Evolutionary conservation across 2,329 filamentous ascomycete species (phyloP), one percentile per base, ranked within the genome.

Genomic region (Alternaria arborescens): DNA sequence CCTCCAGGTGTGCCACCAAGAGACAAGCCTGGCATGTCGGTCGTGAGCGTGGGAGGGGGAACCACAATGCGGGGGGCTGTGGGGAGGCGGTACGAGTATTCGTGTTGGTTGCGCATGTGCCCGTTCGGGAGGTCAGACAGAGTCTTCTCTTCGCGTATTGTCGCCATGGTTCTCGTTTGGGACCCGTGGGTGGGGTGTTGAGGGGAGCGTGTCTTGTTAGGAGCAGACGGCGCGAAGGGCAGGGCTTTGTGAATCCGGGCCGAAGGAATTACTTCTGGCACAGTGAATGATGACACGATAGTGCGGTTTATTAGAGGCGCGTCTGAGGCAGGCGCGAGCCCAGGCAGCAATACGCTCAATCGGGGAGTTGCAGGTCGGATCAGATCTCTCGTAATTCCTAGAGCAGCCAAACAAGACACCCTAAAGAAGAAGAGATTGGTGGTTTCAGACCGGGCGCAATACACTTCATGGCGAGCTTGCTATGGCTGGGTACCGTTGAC

Each of bases 51-150:
- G 0, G 82, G 82, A 34, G 82, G 82, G 14, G 82, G 82, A 20
- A 84, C 79, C 46, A 82, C 76, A 65, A 84, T 83, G 18, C 81
- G 79, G 20, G 82, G 82, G 22, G 82, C 81, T 5, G 81, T 81
- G 8, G 82, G 82, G 1, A 84, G 74, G 12, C 82, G 79, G 66
- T 80, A 82, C 14, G 76, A 77, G 71, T 83, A 84, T 48, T 79
- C 79, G 42, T 77, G 68, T 14, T 76, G 72, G 22, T 51, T 69
- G 43, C 72, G 71, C 59, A 62, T 68, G 44, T 76, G 71, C 8
- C 70, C 64, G 24, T 59, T 58, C 8, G 66, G 50, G 16, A 58
- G 64, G 56, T 76, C 76, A 40, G 75, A 73, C 67, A 78, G 70
- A 40, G 72, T 66, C 16, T 66, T 46, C 52, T 77, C 72, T 52